phyloP scores from a whole-genome alignment of 768 basidiomycete genomes.

The Mycena metata region DNA sequence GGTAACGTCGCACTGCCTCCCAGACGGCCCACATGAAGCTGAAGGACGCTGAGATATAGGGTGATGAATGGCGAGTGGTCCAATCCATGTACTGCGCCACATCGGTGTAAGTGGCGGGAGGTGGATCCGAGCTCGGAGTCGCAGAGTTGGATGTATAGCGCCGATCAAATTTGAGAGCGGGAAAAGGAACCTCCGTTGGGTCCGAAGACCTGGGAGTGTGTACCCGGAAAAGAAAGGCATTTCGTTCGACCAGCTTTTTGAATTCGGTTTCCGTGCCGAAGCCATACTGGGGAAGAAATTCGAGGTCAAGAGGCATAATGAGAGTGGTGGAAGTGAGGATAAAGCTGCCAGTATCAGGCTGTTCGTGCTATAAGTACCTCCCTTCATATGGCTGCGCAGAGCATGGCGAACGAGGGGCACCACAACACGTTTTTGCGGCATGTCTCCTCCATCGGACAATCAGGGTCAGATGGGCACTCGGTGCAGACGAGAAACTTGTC shows the following conservation, averaged over 20 bases:
- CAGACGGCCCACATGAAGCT: constrained; percentile 87
- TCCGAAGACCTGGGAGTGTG: constrained; percentile 79
- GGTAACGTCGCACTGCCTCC: constrained; percentile 85
- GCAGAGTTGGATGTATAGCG: constrained; percentile 50
- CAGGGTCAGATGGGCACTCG: neutral
- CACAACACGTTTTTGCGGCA: neutral
- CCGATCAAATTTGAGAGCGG: constrained; percentile 76
- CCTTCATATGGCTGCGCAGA: constrained; percentile 3
- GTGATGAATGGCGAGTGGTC: constrained; percentile 78
- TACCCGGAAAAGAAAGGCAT: constrained; percentile 84
- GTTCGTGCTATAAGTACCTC: neutral
- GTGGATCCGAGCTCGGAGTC: constrained; percentile 49
- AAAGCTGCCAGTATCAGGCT: too few relatives aligned
- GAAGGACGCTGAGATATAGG: constrained; percentile 82
- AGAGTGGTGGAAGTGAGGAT: constrained; percentile 1
- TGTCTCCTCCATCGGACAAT: neutral
- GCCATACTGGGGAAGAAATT: constrained; percentile 76
- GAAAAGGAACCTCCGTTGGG: constrained; percentile 67
- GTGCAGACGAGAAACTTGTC: too few relatives aligned
- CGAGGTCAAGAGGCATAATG: constrained; percentile 23
- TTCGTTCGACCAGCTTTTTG: constrained; percentile 69
- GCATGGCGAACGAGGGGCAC: neutral
- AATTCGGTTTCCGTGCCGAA: constrained; percentile 76
- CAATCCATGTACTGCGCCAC: constrained; percentile 81
- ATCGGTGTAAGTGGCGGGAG: constrained; percentile 68